phyloP scores from a whole-genome alignment of 2,329 filamentous ascomycete species.

The Aspergillus sp. region DNA sequence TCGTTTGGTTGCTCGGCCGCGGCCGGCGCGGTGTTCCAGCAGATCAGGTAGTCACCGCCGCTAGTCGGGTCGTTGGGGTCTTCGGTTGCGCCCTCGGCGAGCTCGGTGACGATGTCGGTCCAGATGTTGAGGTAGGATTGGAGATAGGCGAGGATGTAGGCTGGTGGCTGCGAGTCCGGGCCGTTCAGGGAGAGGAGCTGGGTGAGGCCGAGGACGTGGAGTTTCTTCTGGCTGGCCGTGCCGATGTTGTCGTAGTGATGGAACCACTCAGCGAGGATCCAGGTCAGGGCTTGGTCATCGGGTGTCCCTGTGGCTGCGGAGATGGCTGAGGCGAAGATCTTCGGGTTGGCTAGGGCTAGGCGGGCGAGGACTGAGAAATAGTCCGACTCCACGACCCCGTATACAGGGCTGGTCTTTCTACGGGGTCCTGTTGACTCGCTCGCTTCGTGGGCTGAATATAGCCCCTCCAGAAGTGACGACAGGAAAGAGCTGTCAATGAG shows the following conservation, averaged over 20 bases:
- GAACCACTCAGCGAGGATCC: slow-evolving; percentile 42
- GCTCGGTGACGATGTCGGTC: slow-evolving; percentile 38
- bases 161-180: slow-evolving; percentile 27
- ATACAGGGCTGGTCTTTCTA: slow-evolving; percentile 57
- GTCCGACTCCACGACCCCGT: slow-evolving; percentile 68
- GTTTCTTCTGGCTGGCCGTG: slow-evolving; percentile 38
- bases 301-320: slow-evolving; percentile 24
- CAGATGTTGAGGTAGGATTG: slow-evolving; percentile 40
- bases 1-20: slow-evolving; percentile 24
- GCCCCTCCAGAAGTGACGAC: slow-evolving; percentile 52
- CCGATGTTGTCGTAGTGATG: slow-evolving; percentile 40
- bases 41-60: slow-evolving; percentile 34
- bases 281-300: slow-evolving; percentile 28
- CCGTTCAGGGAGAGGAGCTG: slow-evolving; percentile 33
- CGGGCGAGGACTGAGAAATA: slow-evolving; percentile 78
- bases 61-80: slow-evolving; percentile 25
- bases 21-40: slow-evolving; percentile 26
- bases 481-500: slow-evolving; percentile 57
- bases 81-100: slow-evolving; percentile 31
- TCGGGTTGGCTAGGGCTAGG: slow-evolving; percentile 63
- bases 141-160: slow-evolving; percentile 33
- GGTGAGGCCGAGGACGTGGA: slow-evolving; percentile 38
- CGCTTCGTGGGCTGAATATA: slow-evolving; percentile 61
- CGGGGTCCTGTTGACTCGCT: slow-evolving; percentile 77
- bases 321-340: slow-evolving; percentile 52